Percentiles rank a stretch among this genome's conserved stretches.
Conservation (phyloP, 495 filamentous ascomycete species). For the Podospora anserina region DNA sequence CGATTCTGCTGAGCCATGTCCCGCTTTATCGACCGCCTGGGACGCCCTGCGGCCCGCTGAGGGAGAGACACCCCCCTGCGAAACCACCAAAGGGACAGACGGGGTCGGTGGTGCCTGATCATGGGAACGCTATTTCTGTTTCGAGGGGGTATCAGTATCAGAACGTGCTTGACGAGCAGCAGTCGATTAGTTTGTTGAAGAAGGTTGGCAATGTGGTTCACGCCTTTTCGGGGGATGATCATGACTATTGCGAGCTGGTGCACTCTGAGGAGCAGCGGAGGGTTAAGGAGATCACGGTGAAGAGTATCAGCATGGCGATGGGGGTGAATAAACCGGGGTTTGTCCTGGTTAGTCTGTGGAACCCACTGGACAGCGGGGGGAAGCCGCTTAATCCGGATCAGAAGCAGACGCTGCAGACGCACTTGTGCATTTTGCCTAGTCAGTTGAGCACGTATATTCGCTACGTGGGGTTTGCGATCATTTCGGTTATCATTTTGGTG, state of each 20-base stretch:
- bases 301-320: conserved; percentile 93
- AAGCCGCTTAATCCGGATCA: conserved; percentile 47
- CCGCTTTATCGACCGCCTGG: conserved; percentile 77
- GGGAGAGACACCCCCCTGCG: conserved; percentile 75
- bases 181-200: conserved; percentile 69
- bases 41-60: conserved; percentile 85
- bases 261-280: conserved; percentile 63
- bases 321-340: conserved; percentile 90
- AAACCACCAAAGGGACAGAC: conserved; percentile 54
- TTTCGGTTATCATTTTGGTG: conserved; percentile 60
- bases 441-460: conserved; percentile 77
- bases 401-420: conserved; percentile 69
- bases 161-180: conserved; percentile 74
- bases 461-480: conserved; percentile 61
- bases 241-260: conserved; percentile 91
- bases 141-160: conserved; percentile 89
- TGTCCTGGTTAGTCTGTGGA: conserved; percentile 84
- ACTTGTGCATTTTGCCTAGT: conserved; percentile 87
- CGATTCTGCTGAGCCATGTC: conserved; percentile 84
- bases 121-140: conserved; percentile 73
- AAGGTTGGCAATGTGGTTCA: conserved; percentile 72
- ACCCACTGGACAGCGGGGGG: conserved; percentile 69
- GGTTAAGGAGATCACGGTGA: conserved; percentile 89
- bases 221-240: conserved; percentile 94
- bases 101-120: conserved; percentile 59